Percentiles rank a stretch among this genome's conserved stretches.
Conservation (phyloP, 441 rosid genomes). For the Euphorbia schlechtendalii region DNA sequence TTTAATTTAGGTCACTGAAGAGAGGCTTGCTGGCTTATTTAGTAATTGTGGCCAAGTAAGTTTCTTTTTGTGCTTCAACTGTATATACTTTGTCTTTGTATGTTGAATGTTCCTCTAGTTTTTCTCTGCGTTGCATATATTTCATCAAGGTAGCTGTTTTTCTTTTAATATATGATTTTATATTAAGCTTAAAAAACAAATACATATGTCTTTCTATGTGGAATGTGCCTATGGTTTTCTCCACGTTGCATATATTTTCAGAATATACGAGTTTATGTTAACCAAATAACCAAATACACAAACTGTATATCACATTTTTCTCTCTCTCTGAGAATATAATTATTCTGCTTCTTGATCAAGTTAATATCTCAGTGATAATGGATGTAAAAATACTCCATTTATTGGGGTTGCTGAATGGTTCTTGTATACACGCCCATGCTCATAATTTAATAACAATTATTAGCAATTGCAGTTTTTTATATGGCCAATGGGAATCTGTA, state of each 20-base stretch:
- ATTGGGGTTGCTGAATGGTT: neutral
- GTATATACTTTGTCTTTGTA: neutral
- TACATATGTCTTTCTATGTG: too few species aligned
- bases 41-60: conserved; percentile 85
- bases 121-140: neutral
- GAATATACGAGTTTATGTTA: neutral
- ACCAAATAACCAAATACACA: neutral
- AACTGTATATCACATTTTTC: neutral
- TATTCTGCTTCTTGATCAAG: neutral
- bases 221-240: too few species aligned
- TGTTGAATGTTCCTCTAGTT: neutral
- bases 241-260: too few species aligned
- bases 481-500: neutral
- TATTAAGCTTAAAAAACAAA: too few species aligned
- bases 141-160: neutral
- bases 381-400: neutral
- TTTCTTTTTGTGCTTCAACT: conserved; percentile 18
- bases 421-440: neutral
- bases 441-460: neutral
- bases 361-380: neutral
- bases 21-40: conserved; percentile 89
- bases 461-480: neutral
- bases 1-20: conserved; percentile 79
- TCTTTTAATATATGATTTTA: neutral
- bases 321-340: neutral